phyloP scores from a whole-genome alignment of 192 early-diverging fungal genomes.

The Backusella tarrabulga region DNA sequence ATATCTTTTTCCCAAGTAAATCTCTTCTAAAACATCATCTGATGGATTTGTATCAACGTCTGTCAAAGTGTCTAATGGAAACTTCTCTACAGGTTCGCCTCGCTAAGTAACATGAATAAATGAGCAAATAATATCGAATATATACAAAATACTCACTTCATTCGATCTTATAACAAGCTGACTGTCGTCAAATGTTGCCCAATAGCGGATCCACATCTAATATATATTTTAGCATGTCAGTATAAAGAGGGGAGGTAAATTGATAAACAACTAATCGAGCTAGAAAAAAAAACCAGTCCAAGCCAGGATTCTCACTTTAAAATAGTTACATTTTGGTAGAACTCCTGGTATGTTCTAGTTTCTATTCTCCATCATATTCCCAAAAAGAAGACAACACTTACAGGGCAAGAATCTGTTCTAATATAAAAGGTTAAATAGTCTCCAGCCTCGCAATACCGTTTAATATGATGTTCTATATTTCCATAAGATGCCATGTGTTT shows the following conservation, averaged over 20 bases:
- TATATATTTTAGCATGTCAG: not conserved
- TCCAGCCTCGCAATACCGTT: not conserved
- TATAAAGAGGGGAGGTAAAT: not conserved
- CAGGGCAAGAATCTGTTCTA: not conserved
- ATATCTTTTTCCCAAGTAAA: constrained; percentile 7
- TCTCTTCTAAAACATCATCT: constrained; percentile 3
- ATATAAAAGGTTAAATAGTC: constrained; percentile 13
- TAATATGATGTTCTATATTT: not conserved
- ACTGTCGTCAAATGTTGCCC: not conserved
- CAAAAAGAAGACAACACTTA: not conserved
- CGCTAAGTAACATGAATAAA: not conserved
- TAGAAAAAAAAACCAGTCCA: not conserved
- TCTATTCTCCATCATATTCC: not conserved
- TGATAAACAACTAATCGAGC: not conserved
- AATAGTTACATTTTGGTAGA: not conserved
- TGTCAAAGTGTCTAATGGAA: not conserved
- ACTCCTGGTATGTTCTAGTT: not conserved
- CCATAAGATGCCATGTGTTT: not conserved
- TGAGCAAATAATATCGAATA: not conserved
- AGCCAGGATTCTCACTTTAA: not conserved
- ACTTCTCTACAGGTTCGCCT: constrained; percentile 7
- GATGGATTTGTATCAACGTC: not conserved
- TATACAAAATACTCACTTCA: not conserved
- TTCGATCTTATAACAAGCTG: constrained; percentile 10
- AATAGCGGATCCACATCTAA: constrained; percentile 11